Percentiles rank a stretch among this genome's conserved stretches.
phyloP scores from a whole-genome alignment of 164 flowering plant genomes.

The Vitis vinifera region ASM3070453v1 NC_081810.1:4365001-4365500 shows the following conservation, averaged over 20 bases:
- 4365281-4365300: conserved; percentile 43
- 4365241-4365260: neutral
- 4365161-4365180: neutral
- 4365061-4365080: too few species aligned
- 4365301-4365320: conserved; percentile 52
- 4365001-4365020: too few species aligned
- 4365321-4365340: conserved; percentile 51
- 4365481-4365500: conserved; percentile 4
- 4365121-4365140: too few species aligned
- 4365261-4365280: neutral
- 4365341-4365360: conserved; percentile 59
- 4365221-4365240: neutral
- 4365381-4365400: conserved; percentile 81
- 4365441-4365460: conserved; percentile 29
- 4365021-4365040: too few species aligned
- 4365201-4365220: neutral
- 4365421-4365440: conserved; percentile 72
- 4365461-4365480: neutral
- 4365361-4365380: conserved; percentile 61
- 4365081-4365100: too few species aligned
- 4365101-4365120: too few species aligned
- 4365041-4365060: too few species aligned
- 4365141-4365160: neutral
- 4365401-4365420: conserved; percentile 70
- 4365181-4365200: neutral